Base-by-base conservation (phyloP, 2,329 filamentous ascomycete genomes). In the Talaromyces sp. region DNA sequence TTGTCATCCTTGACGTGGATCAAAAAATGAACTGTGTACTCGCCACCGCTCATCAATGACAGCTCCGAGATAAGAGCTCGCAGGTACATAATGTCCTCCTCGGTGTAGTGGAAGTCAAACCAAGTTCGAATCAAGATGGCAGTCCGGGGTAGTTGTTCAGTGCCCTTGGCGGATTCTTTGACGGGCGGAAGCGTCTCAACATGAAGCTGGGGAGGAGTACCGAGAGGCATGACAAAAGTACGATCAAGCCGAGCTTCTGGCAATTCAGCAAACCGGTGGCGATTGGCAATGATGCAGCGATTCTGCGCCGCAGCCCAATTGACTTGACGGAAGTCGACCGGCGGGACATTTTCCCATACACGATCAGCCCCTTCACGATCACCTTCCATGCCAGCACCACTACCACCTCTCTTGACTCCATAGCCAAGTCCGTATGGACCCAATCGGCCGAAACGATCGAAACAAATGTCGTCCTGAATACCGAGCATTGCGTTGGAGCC, bases 361-460 rank as follows among this genome's bases (percentile, higher is more conserved):
- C 83, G 79, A 48, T 92, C 88, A n/a, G 86, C 83, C 3, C 91
- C 92, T 65, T 94, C 89, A 55, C 83, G 86, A 64, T 97, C 90
- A 24, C 91, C 91, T 67, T 92, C 87, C 73, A 95, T 84, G 11
- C 91, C 92, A n/a, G 90, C 87, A 4, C 93, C 92, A 27, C 89
- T 86, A 1, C 93, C 93, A 12, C 93, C 93, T 64, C 83, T 86
- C 61, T 86, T 86, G 35, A 83, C 79, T 32, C 89, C 90, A 73
- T 97, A 97, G 9, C 93, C 93, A 63, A 91, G 85, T 0, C 93
- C 93, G 67, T 99, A 99, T 0, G 93, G 90, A 0, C 91, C 92
- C 31, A 94, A 85, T 64, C 92, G 85, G 3, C 93, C 93, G 71
- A 90, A 96, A 1, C 94, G 84, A 66, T 99, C 94, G 70, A 96